These are phyloP conservation scores for Gossypium australe DNA, from an alignment of 345 rosid genomes.

Conservation along the genomic window DNA sequence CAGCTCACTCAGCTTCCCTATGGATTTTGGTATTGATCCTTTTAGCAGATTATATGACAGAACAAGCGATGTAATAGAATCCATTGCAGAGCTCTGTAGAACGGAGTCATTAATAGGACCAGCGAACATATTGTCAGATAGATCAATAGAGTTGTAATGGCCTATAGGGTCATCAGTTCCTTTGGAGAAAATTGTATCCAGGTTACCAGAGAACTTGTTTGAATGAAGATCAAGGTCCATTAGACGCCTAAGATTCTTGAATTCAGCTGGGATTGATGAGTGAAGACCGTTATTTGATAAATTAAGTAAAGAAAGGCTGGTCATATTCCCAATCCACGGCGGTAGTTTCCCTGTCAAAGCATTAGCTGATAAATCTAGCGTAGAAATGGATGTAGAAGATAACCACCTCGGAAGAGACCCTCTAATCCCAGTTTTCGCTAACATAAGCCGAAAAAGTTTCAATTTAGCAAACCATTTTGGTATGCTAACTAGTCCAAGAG, in stretches of 20 bases:
- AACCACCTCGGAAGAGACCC: constrained; percentile 45
- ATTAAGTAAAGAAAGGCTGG: constrained; percentile 44
- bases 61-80: constrained; percentile 32
- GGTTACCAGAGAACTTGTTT: constrained; percentile 37
- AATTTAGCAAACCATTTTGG: constrained; percentile 39
- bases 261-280: constrained; percentile 42
- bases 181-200: constrained; percentile 35
- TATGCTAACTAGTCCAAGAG: constrained; percentile 30
- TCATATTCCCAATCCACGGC: constrained; percentile 49
- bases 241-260: constrained; percentile 45
- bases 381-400: constrained; percentile 38
- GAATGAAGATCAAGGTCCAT: constrained; percentile 67
- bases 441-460: constrained; percentile 32
- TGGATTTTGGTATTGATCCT: constrained; percentile 42
- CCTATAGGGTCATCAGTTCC: constrained; percentile 38
- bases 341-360: constrained; percentile 42
- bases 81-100: constrained; percentile 36
- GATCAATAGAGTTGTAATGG: constrained; percentile 43
- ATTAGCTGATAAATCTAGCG: constrained; percentile 53
- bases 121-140: constrained; percentile 36
- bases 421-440: constrained; percentile 43
- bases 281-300: constrained; percentile 42
- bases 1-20: constrained; percentile 34
- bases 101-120: constrained; percentile 36
- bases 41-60: constrained; percentile 37